Evolutionary conservation across 2,329 filamentous ascomycete genomes (phyloP), one percentile per base, ranked within the genome.

Genomic region (Fusarium concolor): DNA sequence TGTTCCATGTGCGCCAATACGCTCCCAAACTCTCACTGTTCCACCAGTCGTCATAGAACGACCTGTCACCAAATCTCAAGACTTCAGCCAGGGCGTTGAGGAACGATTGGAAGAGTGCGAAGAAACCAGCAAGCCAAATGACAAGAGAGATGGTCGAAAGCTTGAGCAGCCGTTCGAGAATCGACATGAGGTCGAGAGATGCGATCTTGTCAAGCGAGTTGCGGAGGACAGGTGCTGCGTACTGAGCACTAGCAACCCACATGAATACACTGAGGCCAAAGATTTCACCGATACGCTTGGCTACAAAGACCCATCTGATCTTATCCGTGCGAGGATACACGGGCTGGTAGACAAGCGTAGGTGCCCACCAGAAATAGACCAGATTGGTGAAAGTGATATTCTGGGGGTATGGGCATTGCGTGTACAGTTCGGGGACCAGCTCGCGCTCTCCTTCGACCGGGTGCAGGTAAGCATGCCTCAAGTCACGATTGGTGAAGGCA

Each of bases 21-120:
- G 86, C 87, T 33, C 94, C 92, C 9, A 98, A 84, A 69, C 90
- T 94, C 55, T 90, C 89, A 68, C 90, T 93, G 76, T 99, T 99
- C 96, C 96, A 99, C 96, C 96, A 99, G 75, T 97, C 94, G 37
- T 92, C 91, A 79, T 99, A 99, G 79, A 99, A 99, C 52, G 94
- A 92, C 29, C 96, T 88, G 77, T 99, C 96, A 18, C 91, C 96
- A 74, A 99, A 99, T 42, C 87, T 86, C 83, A 93, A 91, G 14
- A 98, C 83, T 78, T 99, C 96, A 5, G 95, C 95, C 20, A 98
- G 83, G 0, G 93, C 93, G 75, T 99, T 99, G 49, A 99, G 83
- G 64, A 92, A 90, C 2, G 92, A 95, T 76, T 99, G 96, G 82
- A 99, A 99, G 15, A 98, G 81, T 4, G 95, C 96, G 75, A 97